Conservation (phyloP, 2,329 filamentous ascomycete species). For the Aspergillus aculeatinus region DNA sequence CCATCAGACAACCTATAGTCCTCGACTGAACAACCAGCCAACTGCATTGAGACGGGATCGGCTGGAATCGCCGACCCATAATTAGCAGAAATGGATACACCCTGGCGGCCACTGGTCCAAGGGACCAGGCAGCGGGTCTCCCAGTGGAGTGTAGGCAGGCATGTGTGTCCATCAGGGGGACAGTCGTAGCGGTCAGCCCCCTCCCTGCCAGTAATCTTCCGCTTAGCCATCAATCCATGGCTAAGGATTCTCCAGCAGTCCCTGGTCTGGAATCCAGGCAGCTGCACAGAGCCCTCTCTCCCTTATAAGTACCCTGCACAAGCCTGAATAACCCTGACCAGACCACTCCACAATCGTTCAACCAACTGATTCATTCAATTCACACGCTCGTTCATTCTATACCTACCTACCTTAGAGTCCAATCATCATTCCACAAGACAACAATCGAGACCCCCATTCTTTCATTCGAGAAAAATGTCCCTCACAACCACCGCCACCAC, state of each 20-base stretch:
- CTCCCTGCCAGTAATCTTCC: too few species aligned
- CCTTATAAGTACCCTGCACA: neutral
- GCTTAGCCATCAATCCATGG: neutral
- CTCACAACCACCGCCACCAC: slow-evolving; percentile 16
- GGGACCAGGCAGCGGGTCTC: neutral
- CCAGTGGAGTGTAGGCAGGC: neutral
- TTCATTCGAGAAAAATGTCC: neutral
- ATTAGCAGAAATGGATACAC: neutral
- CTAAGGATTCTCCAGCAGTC: neutral
- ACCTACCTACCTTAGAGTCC: too few species aligned
- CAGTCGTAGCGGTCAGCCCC: neutral
- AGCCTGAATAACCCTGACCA: neutral
- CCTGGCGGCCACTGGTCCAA: neutral
- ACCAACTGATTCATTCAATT: neutral
- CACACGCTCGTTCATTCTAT: neutral
- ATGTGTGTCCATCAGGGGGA: neutral
- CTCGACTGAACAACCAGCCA: neutral
- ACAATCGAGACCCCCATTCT: neutral
- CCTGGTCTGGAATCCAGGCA: neutral
- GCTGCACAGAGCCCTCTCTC: too few species aligned
- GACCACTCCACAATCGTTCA: neutral
- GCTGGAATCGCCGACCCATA: neutral
- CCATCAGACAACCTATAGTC: neutral
- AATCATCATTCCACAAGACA: neutral
- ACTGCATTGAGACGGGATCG: neutral